Percentiles rank a stretch among this genome's conserved stretches.
Evolutionary conservation across 2,329 filamentous ascomycete species (phyloP).

Genomic region (Trichocomaceae sp.): DNA sequence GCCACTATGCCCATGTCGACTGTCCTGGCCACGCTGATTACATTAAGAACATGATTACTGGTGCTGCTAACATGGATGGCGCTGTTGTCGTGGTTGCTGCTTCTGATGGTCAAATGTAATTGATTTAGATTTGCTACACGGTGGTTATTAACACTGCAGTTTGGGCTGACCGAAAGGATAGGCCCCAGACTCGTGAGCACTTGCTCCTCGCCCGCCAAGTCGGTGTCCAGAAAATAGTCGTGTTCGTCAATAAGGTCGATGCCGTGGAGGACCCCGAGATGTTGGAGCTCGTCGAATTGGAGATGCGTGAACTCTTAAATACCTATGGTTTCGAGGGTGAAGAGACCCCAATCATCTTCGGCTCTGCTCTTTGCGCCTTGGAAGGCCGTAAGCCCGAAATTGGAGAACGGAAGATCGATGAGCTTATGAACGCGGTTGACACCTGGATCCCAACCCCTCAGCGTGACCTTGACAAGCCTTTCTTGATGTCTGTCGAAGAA

Average conservation of each 20-base stretch:
- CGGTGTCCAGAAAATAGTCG: slow-evolving; percentile 94
- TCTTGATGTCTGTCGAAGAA: slow-evolving; percentile 97
- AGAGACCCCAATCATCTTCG: slow-evolving; percentile 93
- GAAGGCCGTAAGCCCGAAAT: slow-evolving; percentile 83
- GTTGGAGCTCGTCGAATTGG: slow-evolving; percentile 99
- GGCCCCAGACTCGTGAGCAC: slow-evolving; percentile 96
- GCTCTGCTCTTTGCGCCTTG: slow-evolving; percentile 89
- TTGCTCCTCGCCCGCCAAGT: slow-evolving; percentile 96
- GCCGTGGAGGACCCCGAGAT: slow-evolving; percentile 96
- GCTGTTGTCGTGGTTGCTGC: slow-evolving; percentile 98
- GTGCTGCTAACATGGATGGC: slow-evolving; percentile 98
- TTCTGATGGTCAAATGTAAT: slow-evolving; percentile 92
- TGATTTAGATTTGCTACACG: slow-evolving; percentile 1
- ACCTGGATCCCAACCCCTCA: slow-evolving; percentile 92
- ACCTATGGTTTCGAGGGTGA: slow-evolving; percentile 97
- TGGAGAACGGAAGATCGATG: slow-evolving; percentile 79
- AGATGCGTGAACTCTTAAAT: slow-evolving; percentile 94
- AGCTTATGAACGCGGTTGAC: slow-evolving; percentile 84
- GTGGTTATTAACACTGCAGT: not conserved
- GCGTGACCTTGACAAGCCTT: slow-evolving; percentile 95
- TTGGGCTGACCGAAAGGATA: slow-evolving; percentile 26
- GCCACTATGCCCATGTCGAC: slow-evolving; percentile 99
- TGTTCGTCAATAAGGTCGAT: slow-evolving; percentile 99
- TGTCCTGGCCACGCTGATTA: slow-evolving; percentile 99
- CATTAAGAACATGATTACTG: slow-evolving; percentile 99